These are phyloP conservation scores for Henckelia pumila DNA, from an alignment of 257 asterid genomes.

Conservation along the genomic window DNA sequence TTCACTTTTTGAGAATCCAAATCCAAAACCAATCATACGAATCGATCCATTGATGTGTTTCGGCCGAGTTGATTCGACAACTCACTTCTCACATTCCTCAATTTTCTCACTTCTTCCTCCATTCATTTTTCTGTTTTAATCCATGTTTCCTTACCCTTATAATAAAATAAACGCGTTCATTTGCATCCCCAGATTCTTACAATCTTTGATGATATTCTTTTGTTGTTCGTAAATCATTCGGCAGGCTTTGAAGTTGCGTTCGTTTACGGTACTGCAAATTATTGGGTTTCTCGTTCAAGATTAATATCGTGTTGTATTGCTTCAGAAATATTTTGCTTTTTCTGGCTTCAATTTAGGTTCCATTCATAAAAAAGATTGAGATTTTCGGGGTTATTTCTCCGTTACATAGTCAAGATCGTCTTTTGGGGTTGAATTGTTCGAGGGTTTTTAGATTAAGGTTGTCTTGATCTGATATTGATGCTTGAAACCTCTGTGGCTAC, in stretches of 20 bases:
- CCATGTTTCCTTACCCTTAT: neutral
- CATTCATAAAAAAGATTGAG: neutral
- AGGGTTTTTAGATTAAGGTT: constrained; percentile 7
- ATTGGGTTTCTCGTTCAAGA: neutral
- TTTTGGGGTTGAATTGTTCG: neutral
- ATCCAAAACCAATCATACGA: neutral
- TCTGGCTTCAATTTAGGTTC: constrained; percentile 11
- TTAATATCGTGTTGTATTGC: neutral
- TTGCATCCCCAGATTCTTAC: neutral
- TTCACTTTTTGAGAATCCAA: constrained; percentile 7
- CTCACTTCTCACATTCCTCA: constrained; percentile 13
- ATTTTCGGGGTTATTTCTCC: constrained; percentile 1
- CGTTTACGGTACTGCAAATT: neutral
- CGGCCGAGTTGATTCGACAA: constrained; percentile 33
- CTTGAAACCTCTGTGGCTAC: constrained; percentile 1
- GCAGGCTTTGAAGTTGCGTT: neutral
- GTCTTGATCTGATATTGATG: neutral
- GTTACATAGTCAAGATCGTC: neutral
- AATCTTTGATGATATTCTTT: neutral
- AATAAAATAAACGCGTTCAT: neutral
- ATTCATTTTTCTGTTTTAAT: neutral
- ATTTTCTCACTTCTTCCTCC: constrained; percentile 14
- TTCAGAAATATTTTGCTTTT: neutral
- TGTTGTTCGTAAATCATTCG: neutral
- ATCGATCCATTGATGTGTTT: constrained; percentile 20